Evolutionary conservation across 345 rosid species (phyloP).

Genomic region (Pistacia vera): DNA sequence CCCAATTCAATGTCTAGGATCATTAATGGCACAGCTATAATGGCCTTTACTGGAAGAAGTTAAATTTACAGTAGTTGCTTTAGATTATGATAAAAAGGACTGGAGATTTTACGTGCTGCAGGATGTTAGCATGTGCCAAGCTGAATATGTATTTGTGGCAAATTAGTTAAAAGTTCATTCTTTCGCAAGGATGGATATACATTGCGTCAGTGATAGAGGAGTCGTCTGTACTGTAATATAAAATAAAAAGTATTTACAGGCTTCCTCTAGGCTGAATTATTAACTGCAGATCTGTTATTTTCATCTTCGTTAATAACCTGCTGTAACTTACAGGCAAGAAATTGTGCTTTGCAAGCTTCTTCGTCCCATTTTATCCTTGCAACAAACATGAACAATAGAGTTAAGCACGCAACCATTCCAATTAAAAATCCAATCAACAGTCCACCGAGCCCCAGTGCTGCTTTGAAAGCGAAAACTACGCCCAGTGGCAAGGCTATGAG

Average conservation of each 20-base stretch:
- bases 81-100: background rate
- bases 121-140: background rate
- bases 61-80: background rate
- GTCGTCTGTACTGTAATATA: too few species aligned
- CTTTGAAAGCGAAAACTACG: conserved; percentile 62
- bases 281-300: conserved; percentile 14
- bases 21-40: too few species aligned
- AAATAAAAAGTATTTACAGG: background rate
- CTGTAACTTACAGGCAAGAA: conserved; percentile 35
- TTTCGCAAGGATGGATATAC: background rate
- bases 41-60: background rate
- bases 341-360: conserved; percentile 75
- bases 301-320: conserved; percentile 24
- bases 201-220: background rate
- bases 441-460: conserved; percentile 57
- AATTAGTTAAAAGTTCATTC: background rate
- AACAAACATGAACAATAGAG: conserved; percentile 43
- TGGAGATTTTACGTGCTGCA: background rate
- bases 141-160: background rate
- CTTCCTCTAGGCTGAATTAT: conserved; percentile 10
- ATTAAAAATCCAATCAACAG: conserved; percentile 66
- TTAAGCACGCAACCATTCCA: conserved; percentile 53
- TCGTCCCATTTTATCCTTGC: conserved; percentile 62
- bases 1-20: background rate
- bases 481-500: conserved; percentile 74